Base-by-base conservation (phyloP, 352 stramenopile species). In the Pythium insidiosum region DNA sequence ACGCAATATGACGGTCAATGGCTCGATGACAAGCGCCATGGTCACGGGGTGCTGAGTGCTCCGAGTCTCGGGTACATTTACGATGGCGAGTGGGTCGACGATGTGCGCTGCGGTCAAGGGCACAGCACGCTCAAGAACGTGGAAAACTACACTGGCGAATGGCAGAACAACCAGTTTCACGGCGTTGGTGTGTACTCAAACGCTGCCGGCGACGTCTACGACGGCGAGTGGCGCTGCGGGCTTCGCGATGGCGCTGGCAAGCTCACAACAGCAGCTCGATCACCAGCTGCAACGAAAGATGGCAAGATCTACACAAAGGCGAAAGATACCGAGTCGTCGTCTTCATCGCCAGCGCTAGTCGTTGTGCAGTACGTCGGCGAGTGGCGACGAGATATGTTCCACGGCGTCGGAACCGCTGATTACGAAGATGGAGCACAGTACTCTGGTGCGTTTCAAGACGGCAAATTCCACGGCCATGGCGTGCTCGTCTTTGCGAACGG, bases 361-460 rank as follows among this genome's bases (percentile, higher is more conserved):
- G 26, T 84, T 4, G 70, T 73, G n/a, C 58, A 76, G 39, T 87
- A 83, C 41, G 62, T 74, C 24, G 81, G 75, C 6, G 78, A 88
- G 51, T 93, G 78, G 66, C 24, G 42, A 13, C 54, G 66, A 23
- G 66, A 68, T 2, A 66, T 63, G 15, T 84, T 85, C 33, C 59
- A 94, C 33, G 84, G 88, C 18, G 70, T 67, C 1, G 94, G 94
- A 5, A 95, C 74, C 0, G 81, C 85, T 6, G 55, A 85, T 28
- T 95, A 94, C 36, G 47, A 58, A 30, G 84, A 97, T 54, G 88
- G 84, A 19, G 83, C 86, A 39, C 62, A 96, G 24, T 98, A 97
- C 50, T 89, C 82, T 5, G 94, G 94, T 0, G 49, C 48, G 1
- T 97, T 84, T 25, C 50, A 76, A 4, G 61, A 84, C 36, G 81